These are phyloP conservation scores for Mortierella claussenii DNA, from an alignment of 192 early-diverging fungal species.

Conservation along the genomic window DNA sequence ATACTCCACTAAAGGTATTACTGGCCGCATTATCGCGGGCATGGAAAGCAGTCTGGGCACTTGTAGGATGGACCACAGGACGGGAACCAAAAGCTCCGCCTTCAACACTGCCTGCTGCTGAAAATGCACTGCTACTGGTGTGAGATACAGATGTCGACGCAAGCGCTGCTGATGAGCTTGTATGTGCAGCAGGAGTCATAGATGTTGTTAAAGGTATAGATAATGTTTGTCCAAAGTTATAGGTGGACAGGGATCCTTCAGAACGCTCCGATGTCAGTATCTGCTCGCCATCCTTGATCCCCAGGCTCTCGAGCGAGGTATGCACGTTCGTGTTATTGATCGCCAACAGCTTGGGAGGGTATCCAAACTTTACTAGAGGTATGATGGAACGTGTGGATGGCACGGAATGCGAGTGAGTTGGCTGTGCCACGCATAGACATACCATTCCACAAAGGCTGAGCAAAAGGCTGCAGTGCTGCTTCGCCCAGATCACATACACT, in stretches of 20 bases:
- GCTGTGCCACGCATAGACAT: not conserved
- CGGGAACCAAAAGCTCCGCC: slow-evolving; percentile 20
- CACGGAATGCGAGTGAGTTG: no score
- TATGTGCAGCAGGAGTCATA: not conserved
- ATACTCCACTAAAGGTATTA: slow-evolving; percentile 18
- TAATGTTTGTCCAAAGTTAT: not conserved
- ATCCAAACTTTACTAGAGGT: slow-evolving; percentile 46
- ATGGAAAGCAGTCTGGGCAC: slow-evolving; percentile 22
- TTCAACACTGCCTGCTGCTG: not conserved
- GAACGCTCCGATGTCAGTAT: slow-evolving; percentile 39
- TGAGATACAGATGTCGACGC: not conserved
- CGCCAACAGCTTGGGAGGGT: slow-evolving; percentile 32
- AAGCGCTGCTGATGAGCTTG: not conserved
- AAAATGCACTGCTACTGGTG: not conserved
- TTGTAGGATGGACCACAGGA: slow-evolving; percentile 1
- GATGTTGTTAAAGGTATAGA: not conserved
- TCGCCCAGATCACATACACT: slow-evolving; percentile 19
- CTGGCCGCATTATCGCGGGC: not conserved
- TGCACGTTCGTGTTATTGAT: slow-evolving; percentile 14
- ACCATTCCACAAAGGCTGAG: not conserved
- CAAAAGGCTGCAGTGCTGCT: not conserved
- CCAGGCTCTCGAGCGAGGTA: slow-evolving; percentile 19
- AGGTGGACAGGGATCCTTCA: slow-evolving; percentile 4
- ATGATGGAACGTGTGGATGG: not conserved
- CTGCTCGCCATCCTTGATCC: slow-evolving; percentile 49